Conservation (phyloP, 2,329 filamentous ascomycete species). For the Coniochaeta prunicola region DNA sequence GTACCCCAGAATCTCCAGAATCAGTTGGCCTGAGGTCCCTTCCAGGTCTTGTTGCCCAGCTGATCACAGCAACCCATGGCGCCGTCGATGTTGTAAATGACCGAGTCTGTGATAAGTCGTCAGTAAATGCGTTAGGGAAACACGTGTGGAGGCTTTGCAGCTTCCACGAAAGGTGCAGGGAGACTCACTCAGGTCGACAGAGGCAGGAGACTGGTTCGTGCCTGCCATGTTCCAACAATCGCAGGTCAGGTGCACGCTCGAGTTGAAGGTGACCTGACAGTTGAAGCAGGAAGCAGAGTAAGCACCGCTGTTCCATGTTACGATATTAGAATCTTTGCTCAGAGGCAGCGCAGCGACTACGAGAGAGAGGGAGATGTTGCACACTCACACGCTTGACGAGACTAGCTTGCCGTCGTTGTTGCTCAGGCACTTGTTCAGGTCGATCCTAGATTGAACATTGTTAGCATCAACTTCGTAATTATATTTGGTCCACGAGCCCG, state of each 20-base stretch:
- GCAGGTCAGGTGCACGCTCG: slow-evolving; percentile 15
- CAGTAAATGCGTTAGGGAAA: not conserved
- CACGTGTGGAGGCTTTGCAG: not conserved
- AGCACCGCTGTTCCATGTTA: slow-evolving; percentile 10
- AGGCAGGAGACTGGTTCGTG: not conserved
- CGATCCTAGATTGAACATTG: not conserved
- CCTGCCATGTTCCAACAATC: slow-evolving; percentile 10
- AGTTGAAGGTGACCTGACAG: slow-evolving; percentile 10
- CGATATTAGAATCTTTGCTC: no score
- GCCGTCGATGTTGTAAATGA: slow-evolving; percentile 29
- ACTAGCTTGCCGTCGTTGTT: slow-evolving; percentile 18
- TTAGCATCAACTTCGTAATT: not conserved
- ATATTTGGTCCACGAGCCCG: not conserved
- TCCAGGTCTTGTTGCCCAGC: slow-evolving; percentile 26
- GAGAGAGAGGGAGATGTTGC: not conserved
- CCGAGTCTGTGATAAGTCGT: slow-evolving; percentile 17
- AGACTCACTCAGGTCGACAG: slow-evolving; percentile 17
- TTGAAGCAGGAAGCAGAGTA: slow-evolving; percentile 15
- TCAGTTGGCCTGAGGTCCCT: not conserved
- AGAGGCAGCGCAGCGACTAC: no score
- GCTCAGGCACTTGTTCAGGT: slow-evolving; percentile 23
- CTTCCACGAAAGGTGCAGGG: not conserved
- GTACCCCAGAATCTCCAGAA: not conserved
- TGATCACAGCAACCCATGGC: slow-evolving; percentile 28
- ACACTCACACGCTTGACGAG: slow-evolving; percentile 5